Conservation (phyloP, 208 protist species). For the Leishmania amazonensis region DNA sequence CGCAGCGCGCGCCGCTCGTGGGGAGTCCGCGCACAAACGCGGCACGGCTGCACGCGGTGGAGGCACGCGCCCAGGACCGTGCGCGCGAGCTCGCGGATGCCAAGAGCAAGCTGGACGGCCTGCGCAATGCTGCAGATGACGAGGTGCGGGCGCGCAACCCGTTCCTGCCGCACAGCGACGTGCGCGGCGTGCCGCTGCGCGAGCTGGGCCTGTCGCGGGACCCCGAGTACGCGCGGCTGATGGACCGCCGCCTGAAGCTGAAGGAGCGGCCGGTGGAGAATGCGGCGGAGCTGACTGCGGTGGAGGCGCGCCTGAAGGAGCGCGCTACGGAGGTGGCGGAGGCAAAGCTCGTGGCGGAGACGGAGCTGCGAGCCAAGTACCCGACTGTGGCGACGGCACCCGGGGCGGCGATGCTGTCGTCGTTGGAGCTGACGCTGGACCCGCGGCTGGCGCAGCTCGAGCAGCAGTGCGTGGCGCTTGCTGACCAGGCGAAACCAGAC, state of each 20-base stretch:
- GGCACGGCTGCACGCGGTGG: constrained; percentile 6
- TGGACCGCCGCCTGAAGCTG: constrained; percentile 29
- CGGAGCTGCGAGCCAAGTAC: constrained; percentile 15
- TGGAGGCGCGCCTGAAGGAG: constrained; percentile 22
- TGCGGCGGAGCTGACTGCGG: constrained; percentile 16
- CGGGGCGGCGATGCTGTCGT: constrained; percentile 29
- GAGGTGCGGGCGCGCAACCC: constrained; percentile 52
- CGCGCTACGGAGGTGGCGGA: constrained; percentile 33
- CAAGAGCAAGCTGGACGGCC: constrained; percentile 41
- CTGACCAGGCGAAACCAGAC: constrained; percentile 3
- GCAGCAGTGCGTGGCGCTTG: constrained; percentile 19
- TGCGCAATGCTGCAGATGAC: constrained; percentile 56
- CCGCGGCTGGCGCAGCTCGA: constrained; percentile 28
- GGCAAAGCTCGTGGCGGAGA: constrained; percentile 25
- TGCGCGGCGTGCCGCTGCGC: constrained; percentile 43
- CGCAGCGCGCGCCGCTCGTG: constrained; percentile 28
- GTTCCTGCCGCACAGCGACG: constrained; percentile 51
- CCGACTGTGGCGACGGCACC: constrained; percentile 5
- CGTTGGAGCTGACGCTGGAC: constrained; percentile 34
- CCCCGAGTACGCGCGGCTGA: constrained; percentile 15
- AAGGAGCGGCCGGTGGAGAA: constrained; percentile 36
- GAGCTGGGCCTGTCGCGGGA: constrained; percentile 40
- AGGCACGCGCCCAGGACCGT: constrained; percentile 24
- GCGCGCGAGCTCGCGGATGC: constrained; percentile 31
- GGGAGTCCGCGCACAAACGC: constrained; percentile 25